Conservation (phyloP, 2,329 filamentous ascomycete genomes). For the Cladosporium sp. region DNA sequence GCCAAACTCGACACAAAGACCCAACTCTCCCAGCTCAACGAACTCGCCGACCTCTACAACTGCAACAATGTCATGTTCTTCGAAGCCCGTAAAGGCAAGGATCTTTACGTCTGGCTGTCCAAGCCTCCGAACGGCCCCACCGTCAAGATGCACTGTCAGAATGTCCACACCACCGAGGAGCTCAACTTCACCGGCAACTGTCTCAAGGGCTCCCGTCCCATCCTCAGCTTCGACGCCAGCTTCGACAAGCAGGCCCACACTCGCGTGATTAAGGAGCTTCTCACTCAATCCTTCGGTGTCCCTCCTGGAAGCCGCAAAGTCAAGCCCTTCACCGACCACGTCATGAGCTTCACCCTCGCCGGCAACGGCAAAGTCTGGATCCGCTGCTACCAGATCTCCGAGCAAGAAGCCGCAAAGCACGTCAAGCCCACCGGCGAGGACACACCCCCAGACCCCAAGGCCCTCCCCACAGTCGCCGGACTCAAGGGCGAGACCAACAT, state of each 20-base stretch:
- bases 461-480: slow-evolving; percentile 42
- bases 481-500: slow-evolving; percentile 67
- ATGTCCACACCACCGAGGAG: slow-evolving; percentile 91
- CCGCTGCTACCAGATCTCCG: slow-evolving; percentile 88
- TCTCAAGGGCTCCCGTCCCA: slow-evolving; percentile 85
- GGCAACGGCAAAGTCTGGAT: slow-evolving; percentile 91
- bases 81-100: slow-evolving; percentile 90
- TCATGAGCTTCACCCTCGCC: slow-evolving; percentile 87
- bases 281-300: slow-evolving; percentile 88
- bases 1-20: slow-evolving; percentile 96
- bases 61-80: slow-evolving; percentile 96
- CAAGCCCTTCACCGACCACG: slow-evolving; percentile 94
- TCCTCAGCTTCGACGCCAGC: slow-evolving; percentile 86
- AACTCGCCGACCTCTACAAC: slow-evolving; percentile 76
- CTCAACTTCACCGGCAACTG: slow-evolving; percentile 97
- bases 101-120: slow-evolving; percentile 91
- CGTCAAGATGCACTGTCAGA: slow-evolving; percentile 73
- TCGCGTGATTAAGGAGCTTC: slow-evolving; percentile 81
- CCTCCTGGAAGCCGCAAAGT: slow-evolving; percentile 83
- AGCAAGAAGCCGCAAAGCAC: slow-evolving; percentile 66
- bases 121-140: slow-evolving; percentile 85
- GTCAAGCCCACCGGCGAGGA: slow-evolving; percentile 40
- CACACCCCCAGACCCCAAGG: slow-evolving; percentile 44
- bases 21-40: slow-evolving; percentile 78
- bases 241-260: slow-evolving; percentile 75